Evolutionary conservation across 1,139 yeast species (phyloP).

Genomic region (Hyphopichia wangnamkhiaoensis): DNA sequence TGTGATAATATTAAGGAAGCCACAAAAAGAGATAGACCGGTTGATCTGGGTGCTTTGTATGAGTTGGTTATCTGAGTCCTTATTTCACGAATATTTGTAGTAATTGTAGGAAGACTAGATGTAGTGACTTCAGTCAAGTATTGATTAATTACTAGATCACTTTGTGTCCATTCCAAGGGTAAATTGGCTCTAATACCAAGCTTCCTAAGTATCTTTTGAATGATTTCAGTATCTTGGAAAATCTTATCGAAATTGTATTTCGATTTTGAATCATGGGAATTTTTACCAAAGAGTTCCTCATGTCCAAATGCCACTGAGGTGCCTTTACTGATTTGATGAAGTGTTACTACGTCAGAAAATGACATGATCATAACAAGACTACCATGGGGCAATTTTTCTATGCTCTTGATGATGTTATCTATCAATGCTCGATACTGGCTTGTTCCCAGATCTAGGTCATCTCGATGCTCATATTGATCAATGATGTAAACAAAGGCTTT

Average conservation of each 20-base stretch:
- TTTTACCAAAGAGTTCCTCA: constrained; percentile 6
- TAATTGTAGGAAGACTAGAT: constrained; percentile 6
- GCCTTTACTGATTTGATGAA: constrained; percentile 18
- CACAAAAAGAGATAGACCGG: constrained; percentile 35
- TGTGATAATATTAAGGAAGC: constrained; percentile 21
- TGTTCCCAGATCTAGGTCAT: constrained; percentile 15
- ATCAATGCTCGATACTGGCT: constrained; percentile 19
- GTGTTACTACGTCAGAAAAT: constrained; percentile 27
- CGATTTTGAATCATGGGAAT: not conserved
- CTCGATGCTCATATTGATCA: constrained; percentile 33
- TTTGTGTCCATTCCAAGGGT: constrained; percentile 10
- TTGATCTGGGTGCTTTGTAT: constrained; percentile 30
- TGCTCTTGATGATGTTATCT: constrained; percentile 14
- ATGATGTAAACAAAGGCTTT: constrained; percentile 24
- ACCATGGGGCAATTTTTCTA: constrained; percentile 23
- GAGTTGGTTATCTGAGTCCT: constrained; percentile 26
- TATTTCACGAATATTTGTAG: constrained; percentile 15
- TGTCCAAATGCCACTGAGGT: constrained; percentile 1
- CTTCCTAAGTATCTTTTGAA: constrained; percentile 9
- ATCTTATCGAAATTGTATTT: not conserved
- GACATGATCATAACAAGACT: constrained; percentile 28
- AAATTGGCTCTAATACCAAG: constrained; percentile 9
- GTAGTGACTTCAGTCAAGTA: constrained; percentile 5
- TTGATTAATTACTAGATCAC: constrained; percentile 8
- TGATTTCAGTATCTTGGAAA: constrained; percentile 4